phyloP scores from a whole-genome alignment of 192 early-diverging fungal species.

The Chytriomyces hyalinus region DNA sequence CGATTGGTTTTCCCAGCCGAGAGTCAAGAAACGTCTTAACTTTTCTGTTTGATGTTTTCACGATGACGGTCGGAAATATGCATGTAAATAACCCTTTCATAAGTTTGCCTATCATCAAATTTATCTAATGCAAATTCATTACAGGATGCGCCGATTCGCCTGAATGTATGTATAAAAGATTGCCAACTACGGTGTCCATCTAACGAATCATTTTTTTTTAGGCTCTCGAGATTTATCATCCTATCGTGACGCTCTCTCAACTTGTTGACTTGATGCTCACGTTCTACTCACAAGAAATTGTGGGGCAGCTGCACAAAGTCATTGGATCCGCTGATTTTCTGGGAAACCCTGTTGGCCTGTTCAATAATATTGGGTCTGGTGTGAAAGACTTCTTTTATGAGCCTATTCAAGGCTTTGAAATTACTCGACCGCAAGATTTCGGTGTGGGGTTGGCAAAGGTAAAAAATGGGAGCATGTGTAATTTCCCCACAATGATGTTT shows the following conservation, averaged over 20 bases:
- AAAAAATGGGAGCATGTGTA: conserved; percentile 28
- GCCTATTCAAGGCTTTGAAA: conserved; percentile 94
- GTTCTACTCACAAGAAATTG: conserved; percentile 89
- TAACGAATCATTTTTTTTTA: conserved; percentile 14
- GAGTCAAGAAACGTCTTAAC: conserved; percentile 45
- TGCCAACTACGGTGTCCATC: background rate
- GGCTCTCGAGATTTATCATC: conserved; percentile 81
- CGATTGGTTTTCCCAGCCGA: conserved; percentile 37
- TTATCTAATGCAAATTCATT: background rate
- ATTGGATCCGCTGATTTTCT: conserved; percentile 95
- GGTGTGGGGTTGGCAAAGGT: conserved; percentile 89
- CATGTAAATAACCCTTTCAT: conserved; percentile 64
- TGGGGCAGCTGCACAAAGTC: conserved; percentile 72
- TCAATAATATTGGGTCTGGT: conserved; percentile 93
- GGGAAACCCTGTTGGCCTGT: conserved; percentile 97
- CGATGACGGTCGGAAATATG: conserved; percentile 97
- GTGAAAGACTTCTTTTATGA: conserved; percentile 98
- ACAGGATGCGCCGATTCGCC: conserved; percentile 82
- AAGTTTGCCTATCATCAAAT: background rate
- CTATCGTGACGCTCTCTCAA: conserved; percentile 77
- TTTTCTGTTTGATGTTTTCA: conserved; percentile 73
- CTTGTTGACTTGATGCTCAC: conserved; percentile 78
- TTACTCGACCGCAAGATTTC: conserved; percentile 93
- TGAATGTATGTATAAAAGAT: conserved; percentile 65
- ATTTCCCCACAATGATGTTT: background rate